Conservation (phyloP, 768 basidiomycete species). For the Kwoniella dejecticola region DNA sequence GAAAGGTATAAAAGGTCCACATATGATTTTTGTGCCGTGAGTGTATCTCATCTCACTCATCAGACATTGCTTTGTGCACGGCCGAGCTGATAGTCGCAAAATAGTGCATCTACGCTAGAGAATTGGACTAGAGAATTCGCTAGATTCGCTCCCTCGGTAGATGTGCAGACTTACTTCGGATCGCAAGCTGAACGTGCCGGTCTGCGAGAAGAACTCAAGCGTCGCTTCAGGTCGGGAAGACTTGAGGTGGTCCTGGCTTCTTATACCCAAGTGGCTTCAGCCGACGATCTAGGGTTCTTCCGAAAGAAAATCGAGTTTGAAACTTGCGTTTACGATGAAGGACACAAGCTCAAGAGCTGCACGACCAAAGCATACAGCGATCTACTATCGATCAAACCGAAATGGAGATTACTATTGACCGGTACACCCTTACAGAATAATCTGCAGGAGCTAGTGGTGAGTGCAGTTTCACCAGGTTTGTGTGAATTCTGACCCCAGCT, state of each 20-base stretch:
- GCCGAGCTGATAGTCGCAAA: background rate
- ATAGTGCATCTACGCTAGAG: slow-evolving; percentile 89
- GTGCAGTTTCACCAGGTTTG: slow-evolving; percentile 33
- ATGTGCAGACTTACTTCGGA: slow-evolving; percentile 90
- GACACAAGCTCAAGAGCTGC: slow-evolving; percentile 95
- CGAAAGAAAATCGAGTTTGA: slow-evolving; percentile 80
- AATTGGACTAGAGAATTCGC: slow-evolving; percentile 98
- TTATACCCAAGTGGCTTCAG: slow-evolving; percentile 87
- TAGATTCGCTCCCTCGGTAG: slow-evolving; percentile 81
- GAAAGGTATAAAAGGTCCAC: slow-evolving; percentile 74
- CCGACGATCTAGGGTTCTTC: slow-evolving; percentile 89
- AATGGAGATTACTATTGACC: slow-evolving; percentile 88
- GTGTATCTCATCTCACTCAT: slow-evolving; percentile 53
- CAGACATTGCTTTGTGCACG: background rate
- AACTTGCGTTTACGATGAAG: slow-evolving; percentile 93
- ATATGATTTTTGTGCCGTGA: slow-evolving; percentile 92
- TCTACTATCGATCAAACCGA: slow-evolving; percentile 77
- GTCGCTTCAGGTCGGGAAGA: slow-evolving; percentile 62
- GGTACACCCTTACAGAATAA: slow-evolving; percentile 84
- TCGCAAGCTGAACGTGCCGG: slow-evolving; percentile 78
- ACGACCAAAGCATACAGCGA: slow-evolving; percentile 95
- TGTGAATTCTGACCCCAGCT: background rate
- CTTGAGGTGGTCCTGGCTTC: slow-evolving; percentile 96
- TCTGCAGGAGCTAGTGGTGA: slow-evolving; percentile 59
- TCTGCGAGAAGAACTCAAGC: slow-evolving; percentile 71